Evolutionary conservation across 768 basidiomycete genomes (phyloP).

Genomic region (Suillus subaureus): DNA sequence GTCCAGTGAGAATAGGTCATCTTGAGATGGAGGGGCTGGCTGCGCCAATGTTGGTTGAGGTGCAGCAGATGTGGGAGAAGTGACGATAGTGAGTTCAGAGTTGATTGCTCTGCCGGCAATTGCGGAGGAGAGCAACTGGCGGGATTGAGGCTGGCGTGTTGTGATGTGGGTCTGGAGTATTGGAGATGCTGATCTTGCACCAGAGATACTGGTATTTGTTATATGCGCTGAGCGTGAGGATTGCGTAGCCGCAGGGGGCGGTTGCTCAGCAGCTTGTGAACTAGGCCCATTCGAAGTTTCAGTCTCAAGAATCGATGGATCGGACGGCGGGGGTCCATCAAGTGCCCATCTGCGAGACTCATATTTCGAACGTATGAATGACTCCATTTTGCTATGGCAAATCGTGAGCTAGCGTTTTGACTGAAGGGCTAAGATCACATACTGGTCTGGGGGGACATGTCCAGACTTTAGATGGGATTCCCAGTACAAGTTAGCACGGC

Average conservation of each 20-base stretch:
- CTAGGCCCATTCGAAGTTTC: conserved; percentile 17
- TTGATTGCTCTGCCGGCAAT: conserved; percentile 36
- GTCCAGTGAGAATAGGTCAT: conserved; percentile 84
- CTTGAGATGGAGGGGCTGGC: conserved; percentile 40
- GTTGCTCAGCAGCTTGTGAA: conserved; percentile 9
- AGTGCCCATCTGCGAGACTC: conserved; percentile 91
- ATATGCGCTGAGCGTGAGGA: conserved; percentile 15
- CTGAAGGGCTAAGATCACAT: conserved; percentile 34
- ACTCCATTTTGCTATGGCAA: conserved; percentile 89
- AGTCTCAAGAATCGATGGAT: conserved; percentile 78
- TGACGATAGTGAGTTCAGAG: conserved; percentile 11
- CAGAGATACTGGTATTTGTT: conserved; percentile 20
- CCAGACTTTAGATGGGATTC: conserved; percentile 92
- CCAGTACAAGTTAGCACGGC: conserved; percentile 93
- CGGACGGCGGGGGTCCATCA: conserved; percentile 81
- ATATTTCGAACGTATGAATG: conserved; percentile 96
- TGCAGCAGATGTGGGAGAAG: conserved; percentile 14
- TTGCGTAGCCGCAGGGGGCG: background rate
- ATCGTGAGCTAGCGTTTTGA: background rate
- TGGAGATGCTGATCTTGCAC: conserved; percentile 32
- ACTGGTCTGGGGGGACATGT: conserved; percentile 95
- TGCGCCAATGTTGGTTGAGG: conserved; percentile 24
- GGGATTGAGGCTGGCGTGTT: conserved; percentile 34
- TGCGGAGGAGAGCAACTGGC: conserved; percentile 36
- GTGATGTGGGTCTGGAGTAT: conserved; percentile 22